A percentile compares a stretch with the other conserved stretches of the same genome.
phyloP scores from a whole-genome alignment of 208 protist species.

The Leishmania amazonensis region DNA sequence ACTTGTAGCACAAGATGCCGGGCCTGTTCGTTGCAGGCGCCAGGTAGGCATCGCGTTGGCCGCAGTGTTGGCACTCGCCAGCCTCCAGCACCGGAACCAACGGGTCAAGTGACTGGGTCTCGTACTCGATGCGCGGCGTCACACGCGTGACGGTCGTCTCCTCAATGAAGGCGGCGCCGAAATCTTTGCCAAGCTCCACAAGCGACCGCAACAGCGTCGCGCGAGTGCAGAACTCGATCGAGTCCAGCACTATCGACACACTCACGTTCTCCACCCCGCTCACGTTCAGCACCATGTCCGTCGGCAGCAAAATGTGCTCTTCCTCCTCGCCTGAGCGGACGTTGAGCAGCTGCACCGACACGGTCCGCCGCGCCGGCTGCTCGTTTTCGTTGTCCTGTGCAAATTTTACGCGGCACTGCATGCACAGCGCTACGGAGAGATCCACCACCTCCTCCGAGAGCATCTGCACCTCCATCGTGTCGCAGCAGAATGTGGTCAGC shows the following conservation, averaged over 20 bases:
- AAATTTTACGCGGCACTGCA: slow-evolving; percentile 39
- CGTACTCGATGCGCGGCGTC: slow-evolving; percentile 57
- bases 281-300: slow-evolving; percentile 51
- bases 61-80: slow-evolving; percentile 72
- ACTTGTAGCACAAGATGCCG: slow-evolving; percentile 80
- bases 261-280: slow-evolving; percentile 71
- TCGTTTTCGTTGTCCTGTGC: slow-evolving; percentile 60
- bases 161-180: slow-evolving; percentile 61
- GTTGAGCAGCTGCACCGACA: slow-evolving; percentile 44
- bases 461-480: slow-evolving; percentile 45
- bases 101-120: slow-evolving; percentile 46
- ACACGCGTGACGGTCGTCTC: slow-evolving; percentile 50
- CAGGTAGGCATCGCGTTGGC: slow-evolving; percentile 36
- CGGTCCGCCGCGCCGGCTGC: slow-evolving; percentile 34
- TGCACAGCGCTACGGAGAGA: slow-evolving; percentile 56
- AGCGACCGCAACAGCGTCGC: slow-evolving; percentile 65
- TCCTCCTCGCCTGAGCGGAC: slow-evolving; percentile 68
- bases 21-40: slow-evolving; percentile 25
- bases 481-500: slow-evolving; percentile 43
- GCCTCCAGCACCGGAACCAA: slow-evolving; percentile 42
- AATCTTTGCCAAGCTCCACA: slow-evolving; percentile 71
- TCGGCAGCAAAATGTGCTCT: slow-evolving; percentile 65
- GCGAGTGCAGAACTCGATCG: slow-evolving; percentile 65
- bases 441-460: slow-evolving; percentile 74
- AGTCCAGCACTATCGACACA: slow-evolving; percentile 46